Evolutionary conservation across 1,139 yeast genomes (phyloP), one percentile per base, ranked within the genome.

Genomic region (Yamadazyma oceani): DNA sequence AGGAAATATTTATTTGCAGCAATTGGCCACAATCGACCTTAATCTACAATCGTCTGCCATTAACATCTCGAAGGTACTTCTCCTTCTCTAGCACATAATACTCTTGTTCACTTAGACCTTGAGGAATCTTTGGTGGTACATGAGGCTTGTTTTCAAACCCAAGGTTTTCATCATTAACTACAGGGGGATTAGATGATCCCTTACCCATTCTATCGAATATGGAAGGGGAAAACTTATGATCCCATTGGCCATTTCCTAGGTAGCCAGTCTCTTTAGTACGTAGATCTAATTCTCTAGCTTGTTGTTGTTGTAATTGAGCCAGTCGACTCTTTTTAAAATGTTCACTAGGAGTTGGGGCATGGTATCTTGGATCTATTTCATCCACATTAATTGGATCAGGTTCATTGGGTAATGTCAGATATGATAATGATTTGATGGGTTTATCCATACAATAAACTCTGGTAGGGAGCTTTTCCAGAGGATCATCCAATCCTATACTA

Each of bases 61-160:
- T 58, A 44, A 68, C 42, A 56, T 74, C 68, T 58, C 67, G 53
- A 53, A 74, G 55, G 39, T 60, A 71, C 41, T 58, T 64, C 31
- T 71, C 73, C 46, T 57, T 63, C 35, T 71, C 76, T 39, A 70
- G 49, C 3, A 66, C 63, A 42, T 67, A 75, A 47, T 72, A 76
- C 49, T 76, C 82, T 49, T 55, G 62, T 25, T 72, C 72, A 3
- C 64, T 57, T 47, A 76, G 54, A 0, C 82, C 82, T 26, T 61
- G 50, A 0, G 82, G 82, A n/a, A 75, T 67, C 51, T 75, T 75
- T 2, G 80, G 80, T 2, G 82, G 82, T 2, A 75, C 71, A 15
- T 52, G 53, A 0, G 80, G 80, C 35, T 72, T 66, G 31, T 53
- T 53, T 31, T 55, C 60, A 30, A 48, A 53, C 21, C 60, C 61